A percentile compares a stretch with the other conserved stretches of the same genome.
Conservation (phyloP, 108 stramenopile genomes). For the Mediolabrus comicus region DNA sequence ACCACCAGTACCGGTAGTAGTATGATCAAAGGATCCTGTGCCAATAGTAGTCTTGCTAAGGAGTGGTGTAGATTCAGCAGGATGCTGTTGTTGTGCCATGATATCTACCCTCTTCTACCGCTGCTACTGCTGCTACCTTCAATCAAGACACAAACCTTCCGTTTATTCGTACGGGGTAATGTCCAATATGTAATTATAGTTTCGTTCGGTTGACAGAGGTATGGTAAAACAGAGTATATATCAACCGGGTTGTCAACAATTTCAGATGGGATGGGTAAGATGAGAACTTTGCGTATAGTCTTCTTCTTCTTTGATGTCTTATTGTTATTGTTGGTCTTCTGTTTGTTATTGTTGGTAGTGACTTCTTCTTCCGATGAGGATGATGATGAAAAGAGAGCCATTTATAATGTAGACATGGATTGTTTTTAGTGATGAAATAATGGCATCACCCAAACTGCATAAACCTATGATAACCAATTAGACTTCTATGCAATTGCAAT, state of each 20-base stretch:
- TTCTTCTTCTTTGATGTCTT: not conserved
- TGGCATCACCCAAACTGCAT: no score
- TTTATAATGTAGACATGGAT: no score
- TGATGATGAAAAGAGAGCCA: not conserved
- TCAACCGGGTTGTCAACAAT: not conserved
- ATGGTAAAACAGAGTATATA: not conserved
- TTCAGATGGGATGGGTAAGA: not conserved
- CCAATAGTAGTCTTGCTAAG: not conserved
- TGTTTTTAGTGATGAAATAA: no score
- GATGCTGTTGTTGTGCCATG: not conserved
- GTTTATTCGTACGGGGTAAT: not conserved
- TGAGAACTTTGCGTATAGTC: not conserved
- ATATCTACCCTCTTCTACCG: not conserved
- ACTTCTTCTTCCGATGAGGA: not conserved
- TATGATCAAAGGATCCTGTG: not conserved
- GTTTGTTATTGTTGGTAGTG: not conserved
- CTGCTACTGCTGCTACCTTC: no score
- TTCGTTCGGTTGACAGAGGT: not conserved
- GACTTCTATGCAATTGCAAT: no score
- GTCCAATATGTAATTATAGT: not conserved
- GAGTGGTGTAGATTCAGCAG: conserved; percentile 29
- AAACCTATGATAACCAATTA: no score
- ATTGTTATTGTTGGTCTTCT: no score
- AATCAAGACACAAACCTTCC: not conserved
- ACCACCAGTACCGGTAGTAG: no score